Percentiles rank a stretch among this genome's conserved stretches.
Conservation (phyloP, 1,284 basidiomycete species). For the Salmacisia buchloeana region DNA sequence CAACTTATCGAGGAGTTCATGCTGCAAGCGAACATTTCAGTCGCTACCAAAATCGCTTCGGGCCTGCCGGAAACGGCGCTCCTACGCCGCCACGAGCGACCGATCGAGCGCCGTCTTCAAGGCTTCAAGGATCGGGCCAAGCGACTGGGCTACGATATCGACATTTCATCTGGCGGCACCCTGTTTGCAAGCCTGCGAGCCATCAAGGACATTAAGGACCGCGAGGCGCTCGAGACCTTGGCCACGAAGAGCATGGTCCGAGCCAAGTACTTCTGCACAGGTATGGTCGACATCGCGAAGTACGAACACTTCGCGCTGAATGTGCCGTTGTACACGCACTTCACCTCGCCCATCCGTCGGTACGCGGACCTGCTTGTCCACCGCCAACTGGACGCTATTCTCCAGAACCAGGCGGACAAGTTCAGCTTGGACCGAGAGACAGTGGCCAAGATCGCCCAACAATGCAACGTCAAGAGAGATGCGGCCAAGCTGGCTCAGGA, state of each 20-base stretch:
- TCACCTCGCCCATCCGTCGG: constrained; percentile 59
- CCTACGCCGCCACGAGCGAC: constrained; percentile 84
- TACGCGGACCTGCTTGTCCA: constrained; percentile 95
- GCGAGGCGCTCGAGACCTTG: constrained; percentile 71
- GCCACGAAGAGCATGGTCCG: constrained; percentile 81
- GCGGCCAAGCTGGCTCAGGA: constrained; percentile 88
- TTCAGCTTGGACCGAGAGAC: constrained; percentile 96
- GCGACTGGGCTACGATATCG: constrained; percentile 74
- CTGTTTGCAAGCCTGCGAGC: constrained; percentile 76
- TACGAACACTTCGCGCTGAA: constrained; percentile 90
- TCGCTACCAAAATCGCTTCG: constrained; percentile 86
- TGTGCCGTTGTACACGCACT: constrained; percentile 90
- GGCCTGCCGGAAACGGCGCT: constrained; percentile 91
- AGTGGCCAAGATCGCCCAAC: constrained; percentile 85
- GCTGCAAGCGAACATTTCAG: constrained; percentile 81
- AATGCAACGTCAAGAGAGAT: constrained; percentile 71
- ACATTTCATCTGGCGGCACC: constrained; percentile 70
- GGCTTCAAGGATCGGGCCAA: constrained; percentile 56
- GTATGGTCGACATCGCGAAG: constrained; percentile 98
- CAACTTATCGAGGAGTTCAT: constrained; percentile 92
- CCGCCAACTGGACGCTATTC: constrained; percentile 86
- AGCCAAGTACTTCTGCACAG: constrained; percentile 96
- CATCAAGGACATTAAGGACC: constrained; percentile 59
- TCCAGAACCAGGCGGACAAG: constrained; percentile 56
- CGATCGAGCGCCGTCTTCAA: constrained; percentile 65